These are phyloP conservation scores for Blastomyces gilchristii DNA, from an alignment of 2,329 filamentous ascomycete species.

Conservation along the genomic window DNA sequence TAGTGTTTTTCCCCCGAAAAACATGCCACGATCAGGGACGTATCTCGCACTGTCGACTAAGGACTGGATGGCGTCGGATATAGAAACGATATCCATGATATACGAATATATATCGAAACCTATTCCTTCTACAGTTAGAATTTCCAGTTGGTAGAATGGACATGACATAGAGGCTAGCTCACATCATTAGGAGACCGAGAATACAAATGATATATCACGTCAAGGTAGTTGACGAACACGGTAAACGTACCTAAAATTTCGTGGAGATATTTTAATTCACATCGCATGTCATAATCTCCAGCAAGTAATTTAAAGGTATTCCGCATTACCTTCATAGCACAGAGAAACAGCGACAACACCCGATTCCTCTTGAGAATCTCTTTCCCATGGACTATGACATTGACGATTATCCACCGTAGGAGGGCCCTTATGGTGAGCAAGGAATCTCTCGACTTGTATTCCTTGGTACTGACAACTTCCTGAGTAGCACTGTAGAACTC, in stretches of 20 bases:
- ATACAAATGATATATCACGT: neutral
- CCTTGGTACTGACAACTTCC: neutral
- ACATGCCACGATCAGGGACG: neutral
- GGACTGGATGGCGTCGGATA: neutral
- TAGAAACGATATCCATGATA: neutral
- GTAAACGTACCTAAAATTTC: neutral
- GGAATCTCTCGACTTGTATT: neutral
- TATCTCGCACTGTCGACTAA: neutral
- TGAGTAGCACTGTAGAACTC: neutral
- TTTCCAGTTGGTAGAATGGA: neutral
- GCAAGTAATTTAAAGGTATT: neutral
- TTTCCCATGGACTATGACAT: neutral
- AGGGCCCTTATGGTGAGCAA: neutral
- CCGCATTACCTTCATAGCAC: neutral
- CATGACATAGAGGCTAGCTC: neutral
- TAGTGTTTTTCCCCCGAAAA: neutral
- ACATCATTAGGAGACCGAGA: neutral
- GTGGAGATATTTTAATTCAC: neutral
- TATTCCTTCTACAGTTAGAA: neutral
- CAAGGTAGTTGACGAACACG: neutral
- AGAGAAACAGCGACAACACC: neutral
- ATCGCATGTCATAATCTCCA: neutral
- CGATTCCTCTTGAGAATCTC: neutral
- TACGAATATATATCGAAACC: constrained; percentile 1
- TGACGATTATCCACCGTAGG: neutral